Conservation (phyloP, 139 green algal genomes). For the Nannochloris sp. region DNA sequence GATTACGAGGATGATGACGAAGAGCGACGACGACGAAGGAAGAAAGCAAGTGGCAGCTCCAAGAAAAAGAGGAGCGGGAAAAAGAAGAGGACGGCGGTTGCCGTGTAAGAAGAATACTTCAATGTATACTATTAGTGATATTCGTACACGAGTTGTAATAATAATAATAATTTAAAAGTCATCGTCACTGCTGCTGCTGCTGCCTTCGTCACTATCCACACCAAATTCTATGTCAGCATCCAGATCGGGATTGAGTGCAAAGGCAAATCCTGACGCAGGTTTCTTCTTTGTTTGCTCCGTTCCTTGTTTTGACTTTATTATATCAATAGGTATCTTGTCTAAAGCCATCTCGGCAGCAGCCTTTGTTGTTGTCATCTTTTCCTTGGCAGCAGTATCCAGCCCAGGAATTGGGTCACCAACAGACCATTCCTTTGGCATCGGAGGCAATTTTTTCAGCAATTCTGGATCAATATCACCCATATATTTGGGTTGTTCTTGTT, state of each 20-base stretch:
- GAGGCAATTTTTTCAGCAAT: slow-evolving; percentile 6
- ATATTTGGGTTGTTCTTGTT: not conserved
- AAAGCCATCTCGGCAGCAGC: not conserved
- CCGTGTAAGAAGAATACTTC: too few species aligned
- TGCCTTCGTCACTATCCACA: slow-evolving; percentile 3
- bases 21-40: slow-evolving; percentile 6
- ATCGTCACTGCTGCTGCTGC: slow-evolving; percentile 3
- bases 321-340: not conserved
- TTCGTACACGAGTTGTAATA: not conserved
- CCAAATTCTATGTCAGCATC: slow-evolving; percentile 14
- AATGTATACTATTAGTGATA: too few species aligned
- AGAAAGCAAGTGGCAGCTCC: not conserved
- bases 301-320: not conserved
- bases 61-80: not conserved
- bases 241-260: slow-evolving; percentile 19
- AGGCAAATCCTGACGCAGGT: slow-evolving; percentile 6
- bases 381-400: not conserved
- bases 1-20: slow-evolving; percentile 17
- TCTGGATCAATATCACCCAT: not conserved
- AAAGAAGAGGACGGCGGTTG: not conserved
- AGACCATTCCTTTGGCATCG: slow-evolving; percentile 38
- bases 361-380: not conserved
- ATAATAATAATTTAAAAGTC: not conserved
- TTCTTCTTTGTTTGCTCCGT: not conserved
- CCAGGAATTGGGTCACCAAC: slow-evolving; percentile 34